Percentiles rank a stretch among this genome's conserved stretches.
phyloP scores from a whole-genome alignment of 805 yeast genomes.

The Nakazawaea pomicola region DNA sequence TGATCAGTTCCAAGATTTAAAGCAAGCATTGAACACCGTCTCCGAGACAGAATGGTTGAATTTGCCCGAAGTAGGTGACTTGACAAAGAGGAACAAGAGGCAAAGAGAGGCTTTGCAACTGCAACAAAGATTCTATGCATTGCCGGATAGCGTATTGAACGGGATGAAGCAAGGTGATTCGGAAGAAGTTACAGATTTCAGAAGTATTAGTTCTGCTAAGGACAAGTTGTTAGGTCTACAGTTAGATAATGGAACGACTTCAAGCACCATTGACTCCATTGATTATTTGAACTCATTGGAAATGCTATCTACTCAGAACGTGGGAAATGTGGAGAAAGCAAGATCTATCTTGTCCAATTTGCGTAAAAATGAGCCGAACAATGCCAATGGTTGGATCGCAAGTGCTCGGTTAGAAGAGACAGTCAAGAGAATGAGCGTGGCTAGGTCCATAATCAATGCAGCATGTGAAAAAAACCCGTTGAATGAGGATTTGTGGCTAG shows the following conservation, averaged over 20 bases:
- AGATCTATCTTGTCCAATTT: constrained; percentile 61
- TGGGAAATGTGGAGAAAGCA: constrained; percentile 57
- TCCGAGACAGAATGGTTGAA: constrained; percentile 72
- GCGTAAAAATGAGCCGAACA: constrained; percentile 65
- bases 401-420: constrained; percentile 74
- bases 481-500: constrained; percentile 79
- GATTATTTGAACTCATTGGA: constrained; percentile 29
- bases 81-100: constrained; percentile 77
- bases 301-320: constrained; percentile 16
- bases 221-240: constrained; percentile 53
- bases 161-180: constrained; percentile 25
- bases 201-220: constrained; percentile 57
- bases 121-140: constrained; percentile 71
- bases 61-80: constrained; percentile 84
- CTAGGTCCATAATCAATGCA: constrained; percentile 58
- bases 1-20: constrained; percentile 63
- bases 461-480: constrained; percentile 69
- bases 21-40: constrained; percentile 53
- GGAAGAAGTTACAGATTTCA: constrained; percentile 35
- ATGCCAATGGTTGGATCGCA: constrained; percentile 81
- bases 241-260: constrained; percentile 36
- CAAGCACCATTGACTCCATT: constrained; percentile 37
- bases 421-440: constrained; percentile 49
- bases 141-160: constrained; percentile 65
- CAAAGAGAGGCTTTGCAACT: constrained; percentile 55